Percentiles rank a stretch among this genome's conserved stretches.
phyloP scores from a whole-genome alignment of 2,329 filamentous ascomycete genomes.

The Neocatenulostroma microsporum region DNA sequence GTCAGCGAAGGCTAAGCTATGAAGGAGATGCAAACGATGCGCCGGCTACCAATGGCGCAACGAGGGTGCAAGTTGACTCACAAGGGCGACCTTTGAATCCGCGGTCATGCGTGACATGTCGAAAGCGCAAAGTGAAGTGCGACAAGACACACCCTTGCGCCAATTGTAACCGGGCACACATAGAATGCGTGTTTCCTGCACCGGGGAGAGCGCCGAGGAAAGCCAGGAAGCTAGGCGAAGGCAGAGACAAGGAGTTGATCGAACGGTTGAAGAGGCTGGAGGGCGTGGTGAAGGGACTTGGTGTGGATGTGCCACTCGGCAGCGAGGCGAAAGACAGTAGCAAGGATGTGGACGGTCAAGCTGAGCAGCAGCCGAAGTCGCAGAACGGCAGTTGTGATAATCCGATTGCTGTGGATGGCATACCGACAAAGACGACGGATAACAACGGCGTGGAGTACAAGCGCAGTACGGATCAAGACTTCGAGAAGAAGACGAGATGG shows the following conservation, averaged over 20 bases:
- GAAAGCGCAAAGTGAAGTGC: conserved; percentile 63
- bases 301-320: conserved; percentile 32
- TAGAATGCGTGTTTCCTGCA: conserved; percentile 66
- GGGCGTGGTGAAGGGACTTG: conserved; percentile 60
- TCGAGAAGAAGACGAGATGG: conserved; percentile 16
- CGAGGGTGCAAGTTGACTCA: conserved; percentile 21
- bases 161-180: conserved; percentile 63
- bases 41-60: background rate
- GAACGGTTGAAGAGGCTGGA: conserved; percentile 66
- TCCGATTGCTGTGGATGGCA: background rate
- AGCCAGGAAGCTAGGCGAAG: conserved; percentile 57
- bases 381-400: background rate
- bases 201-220: conserved; percentile 65
- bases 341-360: background rate
- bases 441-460: background rate
- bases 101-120: conserved; percentile 45
- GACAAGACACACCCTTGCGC: conserved; percentile 70
- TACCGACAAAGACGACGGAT: background rate
- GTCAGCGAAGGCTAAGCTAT: conserved; percentile 5
- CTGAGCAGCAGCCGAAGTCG: background rate
- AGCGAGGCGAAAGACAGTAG: conserved; percentile 5
- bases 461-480: background rate
- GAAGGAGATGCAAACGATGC: background rate
- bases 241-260: conserved; percentile 54
- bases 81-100: conserved; percentile 31